These are phyloP conservation scores for Aquilaria yunnanensis DNA, from an alignment of 345 rosid species.

Conservation along the genomic window DNA sequence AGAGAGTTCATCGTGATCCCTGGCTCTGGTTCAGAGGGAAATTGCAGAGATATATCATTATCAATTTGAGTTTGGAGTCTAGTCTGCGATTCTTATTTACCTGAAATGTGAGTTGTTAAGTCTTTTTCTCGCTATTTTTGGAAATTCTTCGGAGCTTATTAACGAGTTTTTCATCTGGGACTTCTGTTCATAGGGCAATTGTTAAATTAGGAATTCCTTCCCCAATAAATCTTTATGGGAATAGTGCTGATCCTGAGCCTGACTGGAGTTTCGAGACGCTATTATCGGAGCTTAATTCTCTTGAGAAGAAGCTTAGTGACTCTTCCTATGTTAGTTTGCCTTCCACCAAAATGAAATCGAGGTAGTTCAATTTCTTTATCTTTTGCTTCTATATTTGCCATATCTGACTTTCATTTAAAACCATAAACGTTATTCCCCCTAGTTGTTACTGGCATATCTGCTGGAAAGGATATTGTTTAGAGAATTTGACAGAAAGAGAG, in stretches of 20 bases:
- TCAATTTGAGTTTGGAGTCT: too few relatives aligned
- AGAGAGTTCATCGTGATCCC: too few relatives aligned
- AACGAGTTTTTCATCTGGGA: background rate
- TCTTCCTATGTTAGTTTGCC: slow-evolving; percentile 35
- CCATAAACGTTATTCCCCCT: background rate
- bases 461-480: slow-evolving; percentile 8
- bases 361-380: slow-evolving; percentile 25
- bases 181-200: slow-evolving; percentile 40
- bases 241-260: slow-evolving; percentile 63
- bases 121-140: background rate
- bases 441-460: background rate
- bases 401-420: background rate
- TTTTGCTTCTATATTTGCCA: background rate
- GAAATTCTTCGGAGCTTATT: background rate
- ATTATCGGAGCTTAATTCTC: slow-evolving; percentile 53
- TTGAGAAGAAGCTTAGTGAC: slow-evolving; percentile 53
- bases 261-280: slow-evolving; percentile 63
- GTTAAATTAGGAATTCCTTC: slow-evolving; percentile 55
- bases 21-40: too few relatives aligned
- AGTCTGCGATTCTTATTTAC: slow-evolving; percentile 19
- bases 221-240: slow-evolving; percentile 46
- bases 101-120: background rate
- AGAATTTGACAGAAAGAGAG: slow-evolving; percentile 20
- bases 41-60: too few relatives aligned
- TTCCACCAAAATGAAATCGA: slow-evolving; percentile 31